Conservation (phyloP, 2,329 filamentous ascomycete genomes). For the Westerdykella ornata region DNA sequence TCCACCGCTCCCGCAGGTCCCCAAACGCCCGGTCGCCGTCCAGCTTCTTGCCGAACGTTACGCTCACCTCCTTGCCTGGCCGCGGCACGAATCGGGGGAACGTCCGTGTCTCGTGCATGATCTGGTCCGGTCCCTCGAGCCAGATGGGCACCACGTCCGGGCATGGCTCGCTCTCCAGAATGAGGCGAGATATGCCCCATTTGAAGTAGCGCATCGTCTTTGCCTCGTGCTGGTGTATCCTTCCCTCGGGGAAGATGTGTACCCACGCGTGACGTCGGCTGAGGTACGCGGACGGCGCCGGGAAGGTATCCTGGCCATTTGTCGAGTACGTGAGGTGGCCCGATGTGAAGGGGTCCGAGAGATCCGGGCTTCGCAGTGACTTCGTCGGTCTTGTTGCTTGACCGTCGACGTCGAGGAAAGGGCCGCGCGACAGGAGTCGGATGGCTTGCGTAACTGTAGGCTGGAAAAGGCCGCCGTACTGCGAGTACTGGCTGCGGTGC, state of each 20-base stretch:
- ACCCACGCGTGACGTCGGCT: constrained; percentile 73
- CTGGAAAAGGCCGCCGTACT: constrained; percentile 79
- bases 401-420: constrained; percentile 36
- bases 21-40: constrained; percentile 71
- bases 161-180: constrained; percentile 79
- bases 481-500: constrained; percentile 72
- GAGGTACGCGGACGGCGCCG: constrained; percentile 64
- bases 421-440: constrained; percentile 63
- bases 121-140: constrained; percentile 77
- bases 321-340: constrained; percentile 57
- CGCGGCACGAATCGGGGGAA: constrained; percentile 80
- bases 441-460: constrained; percentile 82
- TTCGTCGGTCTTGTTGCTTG: constrained; percentile 17
- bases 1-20: constrained; percentile 69
- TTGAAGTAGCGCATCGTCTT: constrained; percentile 92
- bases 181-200: constrained; percentile 88
- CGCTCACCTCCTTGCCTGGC: constrained; percentile 59
- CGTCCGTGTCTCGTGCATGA: constrained; percentile 77
- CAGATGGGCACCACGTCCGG: constrained; percentile 92
- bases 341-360: constrained; percentile 51
- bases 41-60: constrained; percentile 73
- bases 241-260: constrained; percentile 93
- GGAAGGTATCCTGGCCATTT: constrained; percentile 58
- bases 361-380: constrained; percentile 25
- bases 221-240: constrained; percentile 78